These are phyloP conservation scores for Moesziomyces sp. DNA, from an alignment of 1,284 basidiomycete genomes.

Conservation along the genomic window DNA sequence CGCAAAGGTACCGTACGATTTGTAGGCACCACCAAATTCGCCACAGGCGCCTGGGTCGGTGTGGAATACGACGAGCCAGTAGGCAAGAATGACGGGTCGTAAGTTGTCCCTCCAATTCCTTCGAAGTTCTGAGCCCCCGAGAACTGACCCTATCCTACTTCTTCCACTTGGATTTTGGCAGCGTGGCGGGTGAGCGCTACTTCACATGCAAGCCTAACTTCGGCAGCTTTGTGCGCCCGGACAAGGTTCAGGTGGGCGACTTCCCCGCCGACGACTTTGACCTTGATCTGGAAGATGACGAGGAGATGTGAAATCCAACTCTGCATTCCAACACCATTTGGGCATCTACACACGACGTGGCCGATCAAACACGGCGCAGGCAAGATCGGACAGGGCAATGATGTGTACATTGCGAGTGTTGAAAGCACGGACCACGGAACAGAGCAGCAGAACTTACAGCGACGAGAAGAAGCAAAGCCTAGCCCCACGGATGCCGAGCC, in stretches of 20 bases:
- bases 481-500: background rate
- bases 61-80: constrained; percentile 95
- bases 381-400: background rate
- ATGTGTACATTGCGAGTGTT: background rate
- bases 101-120: constrained; percentile 68
- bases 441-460: constrained; percentile 9
- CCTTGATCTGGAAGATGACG: constrained; percentile 36
- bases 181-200: constrained; percentile 85
- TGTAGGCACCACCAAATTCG: constrained; percentile 83
- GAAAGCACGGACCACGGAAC: background rate
- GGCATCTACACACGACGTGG: too few relatives aligned
- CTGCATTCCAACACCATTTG: background rate
- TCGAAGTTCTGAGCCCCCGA: background rate
- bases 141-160: background rate
- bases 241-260: constrained; percentile 84
- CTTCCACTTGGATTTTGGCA: constrained; percentile 63
- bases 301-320: constrained; percentile 29
- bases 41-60: constrained; percentile 80
- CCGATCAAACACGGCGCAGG: too few relatives aligned
- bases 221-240: constrained; percentile 87
- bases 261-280: constrained; percentile 72
- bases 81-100: constrained; percentile 95
- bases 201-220: constrained; percentile 81
- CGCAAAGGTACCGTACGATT: constrained; percentile 86
- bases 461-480: constrained; percentile 4